Evolutionary conservation across 495 filamentous ascomycete genomes (phyloP), one percentile per base, ranked within the genome.

Genomic region (Letharia lupina): DNA sequence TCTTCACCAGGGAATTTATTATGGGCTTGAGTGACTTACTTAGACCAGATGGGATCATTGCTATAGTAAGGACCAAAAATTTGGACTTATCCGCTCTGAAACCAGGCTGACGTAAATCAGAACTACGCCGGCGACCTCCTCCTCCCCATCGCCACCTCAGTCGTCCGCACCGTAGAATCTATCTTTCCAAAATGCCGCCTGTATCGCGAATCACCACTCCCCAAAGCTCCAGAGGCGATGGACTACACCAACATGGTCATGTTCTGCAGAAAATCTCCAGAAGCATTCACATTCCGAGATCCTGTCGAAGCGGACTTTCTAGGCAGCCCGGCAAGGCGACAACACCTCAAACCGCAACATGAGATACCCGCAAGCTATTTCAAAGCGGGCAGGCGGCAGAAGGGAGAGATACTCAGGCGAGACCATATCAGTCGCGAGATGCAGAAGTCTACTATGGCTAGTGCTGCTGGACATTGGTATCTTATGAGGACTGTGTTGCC

Each of bases 41-140:
- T 45, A 89, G 84, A 64, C 81, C 86, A 1, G 81, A 89, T 64
- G 94, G 94, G 54, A 89, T 91, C 45, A 88, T 97, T 67, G 94
- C 93, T 31, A 94, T 98, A 69, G 91, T 94, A 80, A 77, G 87
- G n/a, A 35, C 16, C n/a, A 33, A 2, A 44, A 13, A 63, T 6
- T 5, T 12, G 18, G 18, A 37, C 20, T 61, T 18, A 44, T 40
- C 41, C 42, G 16, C 10, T 31, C 39, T 9, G 37, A n/a, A 15
- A 18, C 57, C 16, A 10, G 15, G 60, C 40, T 66, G 33, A 65
- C 54, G 48, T 33, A 1, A 7, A 31, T 28, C 69, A 96, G 91
- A 98, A 98, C 77, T 98, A 96, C 76, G 94, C 93, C n/a, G 94
- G 92, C 52, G 93, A 98, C 73, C 81, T 96, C 52, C 76, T 82